Percentiles rank a stretch among this genome's conserved stretches.
Conservation (phyloP, 495 filamentous ascomycete genomes). For the Podospora appendiculata region DNA sequence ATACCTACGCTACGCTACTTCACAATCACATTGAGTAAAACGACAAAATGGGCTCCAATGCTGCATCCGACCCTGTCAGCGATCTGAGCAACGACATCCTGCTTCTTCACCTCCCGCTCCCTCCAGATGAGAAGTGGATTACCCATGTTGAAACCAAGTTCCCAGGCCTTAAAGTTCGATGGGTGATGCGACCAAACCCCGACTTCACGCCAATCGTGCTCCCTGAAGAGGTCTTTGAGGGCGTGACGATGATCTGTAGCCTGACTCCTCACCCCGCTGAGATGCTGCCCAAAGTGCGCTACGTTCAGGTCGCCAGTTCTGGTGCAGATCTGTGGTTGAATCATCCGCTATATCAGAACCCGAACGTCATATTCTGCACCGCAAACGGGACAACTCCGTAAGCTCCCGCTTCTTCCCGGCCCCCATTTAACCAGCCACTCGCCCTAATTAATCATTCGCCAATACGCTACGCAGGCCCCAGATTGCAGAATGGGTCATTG, state of each 20-base stretch:
- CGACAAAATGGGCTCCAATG: too few relatives aligned
- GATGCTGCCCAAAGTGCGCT: slow-evolving; percentile 20
- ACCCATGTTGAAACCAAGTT: slow-evolving; percentile 13
- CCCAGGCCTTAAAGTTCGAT: slow-evolving; percentile 25
- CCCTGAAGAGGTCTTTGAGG: slow-evolving; percentile 14
- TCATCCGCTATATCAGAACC: slow-evolving; percentile 20
- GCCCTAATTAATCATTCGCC: not conserved
- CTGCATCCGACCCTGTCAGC: not conserved
- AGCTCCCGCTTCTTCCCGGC: not conserved
- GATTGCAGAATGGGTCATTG: slow-evolving; percentile 40
- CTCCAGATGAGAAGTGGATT: slow-evolving; percentile 16
- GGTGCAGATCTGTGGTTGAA: slow-evolving; percentile 24
- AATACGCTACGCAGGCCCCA: slow-evolving; percentile 20
- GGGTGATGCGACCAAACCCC: slow-evolving; percentile 3
- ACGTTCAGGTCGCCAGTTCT: slow-evolving; percentile 23
- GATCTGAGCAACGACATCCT: slow-evolving; percentile 12
- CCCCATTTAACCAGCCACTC: not conserved
- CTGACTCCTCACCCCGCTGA: slow-evolving; percentile 12
- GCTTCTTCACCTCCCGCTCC: slow-evolving; percentile 8
- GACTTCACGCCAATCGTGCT: not conserved
- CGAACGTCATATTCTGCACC: slow-evolving; percentile 21
- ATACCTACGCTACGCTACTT: too few relatives aligned
- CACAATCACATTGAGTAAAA: too few relatives aligned
- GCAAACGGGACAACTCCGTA: slow-evolving; percentile 23
- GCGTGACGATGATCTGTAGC: slow-evolving; percentile 19